phyloP scores from a whole-genome alignment of 257 asterid genomes.

The Mitragyna speciosa region DNA sequence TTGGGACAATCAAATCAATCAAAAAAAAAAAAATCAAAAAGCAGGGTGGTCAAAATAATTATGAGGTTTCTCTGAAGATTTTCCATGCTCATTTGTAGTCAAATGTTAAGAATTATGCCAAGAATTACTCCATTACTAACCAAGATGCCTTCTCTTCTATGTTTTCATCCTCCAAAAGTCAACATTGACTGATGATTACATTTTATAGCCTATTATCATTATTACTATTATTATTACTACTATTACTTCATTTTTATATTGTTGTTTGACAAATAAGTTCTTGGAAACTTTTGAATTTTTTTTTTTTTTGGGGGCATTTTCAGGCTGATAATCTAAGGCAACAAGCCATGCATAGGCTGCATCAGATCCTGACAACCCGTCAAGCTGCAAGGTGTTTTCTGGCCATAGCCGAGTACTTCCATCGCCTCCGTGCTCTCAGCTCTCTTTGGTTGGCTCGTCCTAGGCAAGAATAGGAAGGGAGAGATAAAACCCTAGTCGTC shows the following conservation, averaged over 20 bases:
- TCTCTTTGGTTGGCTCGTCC: constrained; percentile 75
- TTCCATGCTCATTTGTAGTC: constrained; percentile 7
- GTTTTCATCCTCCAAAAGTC: constrained; percentile 12
- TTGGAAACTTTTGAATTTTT: too few relatives aligned
- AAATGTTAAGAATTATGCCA: constrained; percentile 15
- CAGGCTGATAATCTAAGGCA: constrained; percentile 83
- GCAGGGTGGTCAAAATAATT: constrained; percentile 1
- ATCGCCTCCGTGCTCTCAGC: constrained; percentile 90
- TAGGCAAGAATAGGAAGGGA: constrained; percentile 40
- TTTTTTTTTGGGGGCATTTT: neutral
- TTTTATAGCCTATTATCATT: neutral
- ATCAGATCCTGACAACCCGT: constrained; percentile 61
- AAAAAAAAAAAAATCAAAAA: neutral
- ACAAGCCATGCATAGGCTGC: constrained; percentile 65
- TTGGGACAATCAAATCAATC: neutral
- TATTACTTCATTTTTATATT: neutral
- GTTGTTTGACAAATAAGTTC: neutral
- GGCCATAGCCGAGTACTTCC: constrained; percentile 71
- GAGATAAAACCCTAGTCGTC: constrained; percentile 11
- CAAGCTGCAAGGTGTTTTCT: constrained; percentile 74
- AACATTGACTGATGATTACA: constrained; percentile 21
- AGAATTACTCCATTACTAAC: neutral
- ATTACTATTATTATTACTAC: neutral
- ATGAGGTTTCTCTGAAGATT: neutral
- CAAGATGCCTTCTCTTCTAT: neutral